A percentile compares a stretch with the other conserved stretches of the same genome.
Evolutionary conservation across 306 rosid species (phyloP).

Genomic region (Cucurbita moschata): DNA sequence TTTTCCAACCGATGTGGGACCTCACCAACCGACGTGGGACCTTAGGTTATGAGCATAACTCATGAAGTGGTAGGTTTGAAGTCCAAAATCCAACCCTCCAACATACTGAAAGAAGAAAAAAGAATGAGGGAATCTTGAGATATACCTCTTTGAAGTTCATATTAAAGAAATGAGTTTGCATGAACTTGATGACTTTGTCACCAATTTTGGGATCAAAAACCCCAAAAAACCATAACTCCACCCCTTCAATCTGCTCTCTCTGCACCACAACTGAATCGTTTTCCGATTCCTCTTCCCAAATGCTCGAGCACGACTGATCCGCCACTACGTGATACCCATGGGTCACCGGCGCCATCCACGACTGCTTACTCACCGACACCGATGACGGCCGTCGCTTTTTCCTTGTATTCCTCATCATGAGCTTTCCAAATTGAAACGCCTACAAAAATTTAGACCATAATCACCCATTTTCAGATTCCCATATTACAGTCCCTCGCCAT

Average conservation of each 20-base stretch:
- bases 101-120: background rate
- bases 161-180: constrained; percentile 59
- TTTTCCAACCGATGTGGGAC: too few relatives aligned
- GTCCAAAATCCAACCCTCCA: background rate
- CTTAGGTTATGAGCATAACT: background rate
- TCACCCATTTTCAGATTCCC: background rate
- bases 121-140: background rate
- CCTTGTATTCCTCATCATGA: constrained; percentile 16
- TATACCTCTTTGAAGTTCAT: constrained; percentile 50
- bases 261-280: constrained; percentile 54
- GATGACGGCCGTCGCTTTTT: constrained; percentile 18
- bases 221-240: constrained; percentile 68
- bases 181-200: constrained; percentile 40
- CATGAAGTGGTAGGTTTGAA: background rate
- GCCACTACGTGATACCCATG: constrained; percentile 51
- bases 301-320: constrained; percentile 6
- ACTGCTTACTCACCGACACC: constrained; percentile 17
- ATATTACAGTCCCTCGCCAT: background rate
- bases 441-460: background rate
- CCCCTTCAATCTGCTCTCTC: constrained; percentile 48
- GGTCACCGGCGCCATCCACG: constrained; percentile 73
- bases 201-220: constrained; percentile 51
- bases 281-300: constrained; percentile 20
- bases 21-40: too few relatives aligned
- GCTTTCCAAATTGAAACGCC: constrained; percentile 33